These are phyloP conservation scores for Cyberlindnera meyerae DNA, from an alignment of 805 yeast species.

Conservation along the genomic window DNA sequence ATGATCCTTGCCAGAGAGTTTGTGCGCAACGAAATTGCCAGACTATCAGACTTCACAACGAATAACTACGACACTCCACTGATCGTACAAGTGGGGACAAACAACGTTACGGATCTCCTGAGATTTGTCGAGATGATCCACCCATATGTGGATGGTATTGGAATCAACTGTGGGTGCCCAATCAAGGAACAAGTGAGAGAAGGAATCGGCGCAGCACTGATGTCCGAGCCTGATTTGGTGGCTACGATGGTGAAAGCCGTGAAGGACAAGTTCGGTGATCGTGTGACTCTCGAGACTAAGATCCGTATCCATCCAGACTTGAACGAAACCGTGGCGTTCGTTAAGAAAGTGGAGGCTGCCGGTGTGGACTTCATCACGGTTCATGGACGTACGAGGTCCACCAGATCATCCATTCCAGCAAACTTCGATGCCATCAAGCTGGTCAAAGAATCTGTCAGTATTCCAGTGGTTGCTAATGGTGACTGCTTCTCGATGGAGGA, in stretches of 20 bases:
- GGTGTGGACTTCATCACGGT: constrained; percentile 94
- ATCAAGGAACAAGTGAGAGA: constrained; percentile 90
- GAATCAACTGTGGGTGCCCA: constrained; percentile 97
- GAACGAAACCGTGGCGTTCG: constrained; percentile 68
- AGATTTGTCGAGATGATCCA: constrained; percentile 85
- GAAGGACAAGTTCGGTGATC: constrained; percentile 65
- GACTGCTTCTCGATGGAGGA: constrained; percentile 74
- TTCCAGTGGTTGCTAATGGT: constrained; percentile 97
- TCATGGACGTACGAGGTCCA: constrained; percentile 84
- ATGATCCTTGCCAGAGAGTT: constrained; percentile 96
- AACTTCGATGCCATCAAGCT: constrained; percentile 74
- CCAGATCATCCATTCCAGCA: constrained; percentile 81
- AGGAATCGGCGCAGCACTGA: constrained; percentile 95
- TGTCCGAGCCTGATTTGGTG: constrained; percentile 76
- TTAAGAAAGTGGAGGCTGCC: constrained; percentile 66
- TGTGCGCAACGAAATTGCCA: constrained; percentile 76
- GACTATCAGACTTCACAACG: constrained; percentile 81
- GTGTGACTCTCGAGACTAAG: constrained; percentile 81
- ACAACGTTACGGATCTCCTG: constrained; percentile 74
- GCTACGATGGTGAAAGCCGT: constrained; percentile 81
- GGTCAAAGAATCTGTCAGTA: constrained; percentile 43
- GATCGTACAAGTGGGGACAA: constrained; percentile 87
- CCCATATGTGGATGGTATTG: constrained; percentile 90
- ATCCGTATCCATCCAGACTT: constrained; percentile 81
- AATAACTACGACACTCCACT: constrained; percentile 64